Percentiles rank a stretch among this genome's conserved stretches.
Evolutionary conservation across 2,329 filamentous ascomycete genomes (phyloP).

Genomic region (Aspergillus pseudoterreus): DNA sequence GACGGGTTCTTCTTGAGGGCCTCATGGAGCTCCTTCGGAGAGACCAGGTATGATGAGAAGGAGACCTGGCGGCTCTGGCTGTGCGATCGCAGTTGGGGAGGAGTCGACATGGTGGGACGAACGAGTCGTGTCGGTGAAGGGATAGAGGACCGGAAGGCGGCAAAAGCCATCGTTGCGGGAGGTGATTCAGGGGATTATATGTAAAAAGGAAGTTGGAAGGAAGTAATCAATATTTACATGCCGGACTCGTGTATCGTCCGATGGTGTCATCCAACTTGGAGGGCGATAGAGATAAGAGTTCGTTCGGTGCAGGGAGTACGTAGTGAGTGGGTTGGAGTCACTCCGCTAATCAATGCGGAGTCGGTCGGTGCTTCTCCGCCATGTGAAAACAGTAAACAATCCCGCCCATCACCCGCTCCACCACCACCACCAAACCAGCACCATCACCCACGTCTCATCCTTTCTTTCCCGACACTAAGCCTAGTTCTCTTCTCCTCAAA

Average conservation of each 20-base stretch:
- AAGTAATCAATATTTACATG: slow-evolving; percentile 25
- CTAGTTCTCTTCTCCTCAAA: slow-evolving; percentile 1
- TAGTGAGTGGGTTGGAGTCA: neutral
- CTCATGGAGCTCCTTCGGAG: slow-evolving; percentile 74
- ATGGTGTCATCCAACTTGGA: slow-evolving; percentile 6
- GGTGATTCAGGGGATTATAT: slow-evolving; percentile 3
- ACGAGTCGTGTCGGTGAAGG: slow-evolving; percentile 21
- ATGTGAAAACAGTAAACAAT: slow-evolving; percentile 10
- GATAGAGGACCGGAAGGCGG: slow-evolving; percentile 29
- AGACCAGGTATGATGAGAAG: slow-evolving; percentile 81
- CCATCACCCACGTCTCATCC: neutral
- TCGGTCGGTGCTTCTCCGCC: slow-evolving; percentile 7
- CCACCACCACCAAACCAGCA: neutral
- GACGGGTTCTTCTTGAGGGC: slow-evolving; percentile 79
- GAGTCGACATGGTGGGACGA: slow-evolving; percentile 25
- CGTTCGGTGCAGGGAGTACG: neutral
- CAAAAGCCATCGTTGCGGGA: slow-evolving; percentile 31
- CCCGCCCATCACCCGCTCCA: slow-evolving; percentile 1
- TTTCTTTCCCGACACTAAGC: neutral
- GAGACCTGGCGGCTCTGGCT: slow-evolving; percentile 45
- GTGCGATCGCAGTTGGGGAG: slow-evolving; percentile 24
- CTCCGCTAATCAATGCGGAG: slow-evolving; percentile 12
- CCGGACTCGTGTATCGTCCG: slow-evolving; percentile 8
- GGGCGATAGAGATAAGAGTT: neutral
- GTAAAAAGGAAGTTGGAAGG: neutral